A percentile compares a stretch with the other conserved stretches of the same genome.
Conservation (phyloP, 352 stramenopile genomes). For the Phytophthora uliginosa region DNA sequence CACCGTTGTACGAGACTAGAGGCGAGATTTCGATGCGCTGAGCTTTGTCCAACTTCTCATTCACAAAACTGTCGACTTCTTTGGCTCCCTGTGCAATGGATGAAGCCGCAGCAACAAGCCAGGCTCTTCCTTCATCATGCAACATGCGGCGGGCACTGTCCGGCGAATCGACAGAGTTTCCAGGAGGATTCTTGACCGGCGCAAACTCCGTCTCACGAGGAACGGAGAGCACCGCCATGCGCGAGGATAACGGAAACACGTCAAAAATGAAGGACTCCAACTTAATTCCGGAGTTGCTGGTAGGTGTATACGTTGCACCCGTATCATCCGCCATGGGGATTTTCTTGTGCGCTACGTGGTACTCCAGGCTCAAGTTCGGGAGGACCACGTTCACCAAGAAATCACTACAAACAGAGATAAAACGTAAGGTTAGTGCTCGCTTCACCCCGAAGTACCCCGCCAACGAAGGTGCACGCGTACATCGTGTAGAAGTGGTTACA, state of each 20-base stretch:
- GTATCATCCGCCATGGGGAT: conserved; percentile 94
- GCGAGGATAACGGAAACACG: conserved; percentile 95
- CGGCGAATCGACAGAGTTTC: conserved; percentile 80
- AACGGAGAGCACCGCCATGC: conserved; percentile 96
- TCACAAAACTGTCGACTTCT: conserved; percentile 40
- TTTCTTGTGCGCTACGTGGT: conserved; percentile 98
- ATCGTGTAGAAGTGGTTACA: conserved; percentile 98
- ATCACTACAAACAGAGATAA: conserved; percentile 40
- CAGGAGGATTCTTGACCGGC: conserved; percentile 93
- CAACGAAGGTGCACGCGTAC: conserved; percentile 50
- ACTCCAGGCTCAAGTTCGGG: conserved; percentile 81
- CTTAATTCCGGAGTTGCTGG: conserved; percentile 96
- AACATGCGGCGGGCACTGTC: conserved; percentile 88
- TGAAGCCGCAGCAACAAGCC: conserved; percentile 63
- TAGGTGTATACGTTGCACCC: conserved; percentile 83
- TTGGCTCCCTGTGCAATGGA: conserved; percentile 30
- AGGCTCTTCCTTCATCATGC: conserved; percentile 66
- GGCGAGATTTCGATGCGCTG: conserved; percentile 84
- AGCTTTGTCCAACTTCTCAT: conserved; percentile 47
- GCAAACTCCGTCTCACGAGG: conserved; percentile 94
- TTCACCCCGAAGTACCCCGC: background rate
- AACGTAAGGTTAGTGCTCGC: background rate
- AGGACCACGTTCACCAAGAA: conserved; percentile 92
- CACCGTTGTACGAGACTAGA: conserved; percentile 89
- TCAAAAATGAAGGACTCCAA: conserved; percentile 99